phyloP scores from a whole-genome alignment of 345 rosid species.

The Bruguiera sexangula region DNA sequence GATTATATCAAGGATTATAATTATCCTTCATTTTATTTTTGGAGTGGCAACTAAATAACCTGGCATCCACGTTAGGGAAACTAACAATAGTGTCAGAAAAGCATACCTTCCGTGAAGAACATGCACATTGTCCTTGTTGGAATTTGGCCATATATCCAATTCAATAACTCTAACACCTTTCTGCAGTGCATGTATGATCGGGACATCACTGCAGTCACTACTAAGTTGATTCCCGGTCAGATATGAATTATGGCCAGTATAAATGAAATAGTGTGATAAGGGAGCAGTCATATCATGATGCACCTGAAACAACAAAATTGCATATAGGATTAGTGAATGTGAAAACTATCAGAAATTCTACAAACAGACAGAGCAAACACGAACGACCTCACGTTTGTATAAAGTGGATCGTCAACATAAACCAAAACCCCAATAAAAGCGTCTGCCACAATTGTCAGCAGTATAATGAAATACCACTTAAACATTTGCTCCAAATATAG shows the following conservation, averaged over 20 bases:
- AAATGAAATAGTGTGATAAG: conserved; percentile 81
- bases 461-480: no score
- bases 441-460: no score
- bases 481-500: no score
- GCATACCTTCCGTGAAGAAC: conserved; percentile 91
- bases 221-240: conserved; percentile 91
- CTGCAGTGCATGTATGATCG: conserved; percentile 67
- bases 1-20: not conserved
- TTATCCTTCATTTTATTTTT: not conserved
- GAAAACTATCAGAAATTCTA: not conserved
- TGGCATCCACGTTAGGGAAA: no score
- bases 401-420: no score
- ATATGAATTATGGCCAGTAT: conserved; percentile 90
- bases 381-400: not conserved
- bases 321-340: not conserved
- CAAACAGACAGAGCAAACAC: not conserved
- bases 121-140: conserved; percentile 53
- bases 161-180: conserved; percentile 89
- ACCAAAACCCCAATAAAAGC: no score
- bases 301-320: conserved; percentile 47
- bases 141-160: conserved; percentile 95
- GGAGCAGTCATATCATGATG: conserved; percentile 85
- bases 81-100: not conserved
- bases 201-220: conserved; percentile 91
- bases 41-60: not conserved